Conservation (phyloP, 352 stramenopile genomes). For the Thalassiosira livingstoniorum region DNA sequence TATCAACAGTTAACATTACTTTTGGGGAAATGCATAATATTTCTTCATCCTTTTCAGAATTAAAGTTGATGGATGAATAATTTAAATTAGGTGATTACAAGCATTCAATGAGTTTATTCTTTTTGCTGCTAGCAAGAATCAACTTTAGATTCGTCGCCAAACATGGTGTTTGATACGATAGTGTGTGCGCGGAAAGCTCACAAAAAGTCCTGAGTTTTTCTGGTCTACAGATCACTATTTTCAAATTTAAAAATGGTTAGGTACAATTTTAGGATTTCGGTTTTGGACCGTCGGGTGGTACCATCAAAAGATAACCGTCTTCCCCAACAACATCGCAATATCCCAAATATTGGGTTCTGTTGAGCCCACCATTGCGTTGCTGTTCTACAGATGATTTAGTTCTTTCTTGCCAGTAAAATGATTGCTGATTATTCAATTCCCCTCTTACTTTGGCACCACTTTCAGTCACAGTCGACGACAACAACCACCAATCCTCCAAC, state of each 20-base stretch:
- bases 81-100: too few relatives aligned
- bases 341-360: constrained; percentile 24
- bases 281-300: constrained; percentile 25
- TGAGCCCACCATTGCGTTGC: constrained; percentile 2
- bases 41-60: constrained; percentile 18
- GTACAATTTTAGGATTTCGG: too few relatives aligned
- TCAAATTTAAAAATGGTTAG: too few relatives aligned
- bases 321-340: constrained; percentile 36
- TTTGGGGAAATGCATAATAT: constrained; percentile 19
- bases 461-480: neutral
- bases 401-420: constrained; percentile 44
- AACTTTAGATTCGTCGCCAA: too few relatives aligned
- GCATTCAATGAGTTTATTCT: too few relatives aligned
- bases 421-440: constrained; percentile 5
- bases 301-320: constrained; percentile 22
- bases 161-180: too few relatives aligned
- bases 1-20: neutral
- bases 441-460: neutral
- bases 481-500: constrained; percentile 62
- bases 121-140: too few relatives aligned
- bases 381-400: constrained; percentile 20
- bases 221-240: too few relatives aligned
- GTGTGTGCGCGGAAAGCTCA: too few relatives aligned
- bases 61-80: constrained; percentile 23
- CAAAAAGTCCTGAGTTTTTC: too few relatives aligned